Conservation (phyloP, 2,329 filamentous ascomycete genomes). For the Epichloe festucae region DNA sequence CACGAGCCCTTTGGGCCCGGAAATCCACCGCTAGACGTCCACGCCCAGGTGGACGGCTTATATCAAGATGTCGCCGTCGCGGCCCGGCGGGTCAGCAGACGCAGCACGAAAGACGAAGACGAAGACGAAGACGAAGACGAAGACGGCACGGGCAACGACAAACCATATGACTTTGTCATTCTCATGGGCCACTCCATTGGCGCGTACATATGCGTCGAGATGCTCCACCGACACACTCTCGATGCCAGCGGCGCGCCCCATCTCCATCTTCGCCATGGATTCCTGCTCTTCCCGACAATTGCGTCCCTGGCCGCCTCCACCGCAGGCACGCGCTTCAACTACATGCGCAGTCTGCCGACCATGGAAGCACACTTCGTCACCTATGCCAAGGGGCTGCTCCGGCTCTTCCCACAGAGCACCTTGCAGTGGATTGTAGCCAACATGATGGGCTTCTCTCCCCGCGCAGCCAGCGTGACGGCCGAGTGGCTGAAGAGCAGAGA, state of each 20-base stretch:
- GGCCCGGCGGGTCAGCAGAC: background rate
- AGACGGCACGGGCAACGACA: conserved; percentile 15
- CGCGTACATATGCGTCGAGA: conserved; percentile 56
- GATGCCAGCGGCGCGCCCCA: conserved; percentile 19
- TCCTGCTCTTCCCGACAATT: conserved; percentile 64
- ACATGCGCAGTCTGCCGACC: conserved; percentile 28
- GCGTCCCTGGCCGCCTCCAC: conserved; percentile 54
- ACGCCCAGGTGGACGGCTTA: conserved; percentile 37
- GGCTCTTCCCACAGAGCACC: conserved; percentile 24
- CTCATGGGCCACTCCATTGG: conserved; percentile 66
- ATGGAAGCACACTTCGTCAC: conserved; percentile 28
- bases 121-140: conserved; percentile 10
- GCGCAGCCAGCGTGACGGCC: conserved; percentile 36
- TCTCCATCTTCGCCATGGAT: conserved; percentile 34
- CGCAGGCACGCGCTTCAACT: conserved; percentile 35
- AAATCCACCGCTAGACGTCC: conserved; percentile 36
- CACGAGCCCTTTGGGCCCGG: conserved; percentile 29
- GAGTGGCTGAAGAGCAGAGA: conserved; percentile 42
- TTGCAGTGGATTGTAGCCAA: conserved; percentile 30
- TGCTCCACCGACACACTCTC: conserved; percentile 44
- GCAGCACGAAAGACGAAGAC: background rate
- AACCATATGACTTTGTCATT: conserved; percentile 44
- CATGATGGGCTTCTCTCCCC: conserved; percentile 33
- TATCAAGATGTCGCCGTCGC: conserved; percentile 26
- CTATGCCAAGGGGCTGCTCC: conserved; percentile 29